phyloP scores from a whole-genome alignment of 129 eudicot genomes.

The Daucus carota region DNA sequence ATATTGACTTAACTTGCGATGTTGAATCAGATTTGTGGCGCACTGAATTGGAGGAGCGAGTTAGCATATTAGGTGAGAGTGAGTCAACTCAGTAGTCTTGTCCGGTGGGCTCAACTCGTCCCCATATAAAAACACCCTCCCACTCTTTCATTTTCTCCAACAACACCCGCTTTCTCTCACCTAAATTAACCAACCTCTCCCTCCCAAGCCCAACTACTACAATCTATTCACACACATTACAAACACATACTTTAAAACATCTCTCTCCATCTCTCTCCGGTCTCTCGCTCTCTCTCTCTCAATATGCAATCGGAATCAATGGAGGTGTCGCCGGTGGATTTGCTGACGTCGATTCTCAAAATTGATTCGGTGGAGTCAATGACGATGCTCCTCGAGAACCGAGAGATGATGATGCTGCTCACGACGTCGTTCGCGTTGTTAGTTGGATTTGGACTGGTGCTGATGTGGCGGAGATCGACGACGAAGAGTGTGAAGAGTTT shows the following conservation, averaged over 20 bases:
- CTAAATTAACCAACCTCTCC: background rate
- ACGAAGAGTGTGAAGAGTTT: slow-evolving; percentile 7
- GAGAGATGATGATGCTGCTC: slow-evolving; percentile 55
- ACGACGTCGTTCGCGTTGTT: slow-evolving; percentile 72
- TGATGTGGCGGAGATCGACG: slow-evolving; percentile 64
- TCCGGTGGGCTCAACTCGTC: slow-evolving; percentile 1
- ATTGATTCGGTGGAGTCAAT: slow-evolving; percentile 10
- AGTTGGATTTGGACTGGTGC: slow-evolving; percentile 49
- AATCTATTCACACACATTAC: background rate
- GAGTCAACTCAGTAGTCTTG: background rate
- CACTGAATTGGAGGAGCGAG: background rate
- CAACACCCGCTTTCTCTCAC: background rate
- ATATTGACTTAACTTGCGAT: background rate
- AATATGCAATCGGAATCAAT: background rate
- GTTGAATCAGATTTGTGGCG: background rate
- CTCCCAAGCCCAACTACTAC: background rate
- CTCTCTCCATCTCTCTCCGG: no score
- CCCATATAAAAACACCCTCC: background rate
- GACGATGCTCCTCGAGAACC: slow-evolving; percentile 42
- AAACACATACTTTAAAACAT: no score
- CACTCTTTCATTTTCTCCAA: background rate
- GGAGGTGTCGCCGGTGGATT: background rate
- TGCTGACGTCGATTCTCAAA: background rate
- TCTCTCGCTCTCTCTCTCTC: no score
- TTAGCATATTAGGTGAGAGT: background rate